Evolutionary conservation across 2,329 filamentous ascomycete genomes (phyloP), one percentile per base, ranked within the genome.

Genomic region (Fusarium lateritium): DNA sequence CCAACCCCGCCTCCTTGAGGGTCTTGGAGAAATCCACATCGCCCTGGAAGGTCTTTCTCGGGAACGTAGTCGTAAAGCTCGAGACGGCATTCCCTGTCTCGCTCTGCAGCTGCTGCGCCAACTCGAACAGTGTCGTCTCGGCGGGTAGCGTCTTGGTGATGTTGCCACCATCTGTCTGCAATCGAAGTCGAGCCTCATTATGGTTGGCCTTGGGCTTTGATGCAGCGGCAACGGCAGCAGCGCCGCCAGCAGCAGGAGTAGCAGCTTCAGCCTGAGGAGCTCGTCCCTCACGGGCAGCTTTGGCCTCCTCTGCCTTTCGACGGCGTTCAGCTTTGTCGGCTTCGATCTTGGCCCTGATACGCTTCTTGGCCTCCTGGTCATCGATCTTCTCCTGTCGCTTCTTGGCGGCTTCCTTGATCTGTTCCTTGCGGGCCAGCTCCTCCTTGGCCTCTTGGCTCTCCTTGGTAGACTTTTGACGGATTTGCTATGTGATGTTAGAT

Each of bases 281-380:
- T 55, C 88, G 85, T n/a, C 95, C 94, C 71, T 94, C 93, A n/a
- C 95, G 88, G 56, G 89, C 88, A 1, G 94, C 94, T 82, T 95
- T 97, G 73, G 94, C 92, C 59, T 89, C 85, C 76, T 97, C 96
- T 5, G 93, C 91, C 79, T 96, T 97, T 69, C 91, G 86, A 69
- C 92, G 90, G 55, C 96, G 90, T 75, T 95, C 94, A 73, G 93
- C 92, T 84, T 97, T 98, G 83, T 98, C 94, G 15, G 92, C 94
- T 73, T 96, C 94, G 69, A 99, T 97, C 85, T 94, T 94, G 58
- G 94, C 94, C 81, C 94, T 91, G 79, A 98, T 95, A 36, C 92
- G 89, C 80, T 91, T 93, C 84, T 95, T 96, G 13, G 94, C 95
- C 43, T 94, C 93, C 10, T 91, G 79, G 54, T 98, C 96, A 17